phyloP scores from a whole-genome alignment of 805 yeast species.

The Kurtzmaniella cleridarum region DNA sequence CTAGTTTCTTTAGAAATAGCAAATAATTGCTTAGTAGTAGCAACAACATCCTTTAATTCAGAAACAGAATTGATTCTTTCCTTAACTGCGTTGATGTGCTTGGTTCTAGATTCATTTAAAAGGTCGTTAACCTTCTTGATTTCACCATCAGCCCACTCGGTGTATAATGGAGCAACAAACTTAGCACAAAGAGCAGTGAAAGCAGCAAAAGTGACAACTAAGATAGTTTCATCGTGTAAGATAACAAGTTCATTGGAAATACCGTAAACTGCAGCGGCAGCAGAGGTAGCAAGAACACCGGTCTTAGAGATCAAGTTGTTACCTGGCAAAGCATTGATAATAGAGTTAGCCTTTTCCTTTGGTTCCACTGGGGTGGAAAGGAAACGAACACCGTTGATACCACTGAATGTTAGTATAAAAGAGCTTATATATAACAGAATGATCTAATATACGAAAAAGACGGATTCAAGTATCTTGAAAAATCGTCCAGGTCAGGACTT shows the following conservation, averaged over 20 bases:
- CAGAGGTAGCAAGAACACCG: slow-evolving; percentile 88
- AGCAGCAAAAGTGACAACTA: slow-evolving; percentile 74
- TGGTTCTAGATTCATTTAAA: slow-evolving; percentile 81
- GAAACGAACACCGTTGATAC: slow-evolving; percentile 57
- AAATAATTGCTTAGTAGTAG: slow-evolving; percentile 86
- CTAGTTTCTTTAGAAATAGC: slow-evolving; percentile 96
- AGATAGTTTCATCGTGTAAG: slow-evolving; percentile 88
- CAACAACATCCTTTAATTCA: slow-evolving; percentile 85
- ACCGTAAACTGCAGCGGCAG: slow-evolving; percentile 93
- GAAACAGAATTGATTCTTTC: slow-evolving; percentile 85
- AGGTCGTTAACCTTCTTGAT: slow-evolving; percentile 74
- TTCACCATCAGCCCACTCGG: slow-evolving; percentile 88
- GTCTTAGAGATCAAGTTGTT: slow-evolving; percentile 83
- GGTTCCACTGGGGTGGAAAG: slow-evolving; percentile 75
- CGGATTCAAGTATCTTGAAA: too few species aligned
- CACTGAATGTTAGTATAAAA: too few species aligned
- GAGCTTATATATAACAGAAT: too few species aligned
- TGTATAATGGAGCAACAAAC: slow-evolving; percentile 89
- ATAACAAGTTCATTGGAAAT: slow-evolving; percentile 90
- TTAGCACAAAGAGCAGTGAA: slow-evolving; percentile 74
- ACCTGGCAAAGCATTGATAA: slow-evolving; percentile 92
- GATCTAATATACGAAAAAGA: too few species aligned
- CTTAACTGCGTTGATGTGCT: slow-evolving; percentile 90
- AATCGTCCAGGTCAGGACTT: too few species aligned
- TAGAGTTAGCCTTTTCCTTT: slow-evolving; percentile 82